Evolutionary conservation across 202 grass and related monocot genomes (phyloP).

Genomic region (Brachypodium distachyon): DNA sequence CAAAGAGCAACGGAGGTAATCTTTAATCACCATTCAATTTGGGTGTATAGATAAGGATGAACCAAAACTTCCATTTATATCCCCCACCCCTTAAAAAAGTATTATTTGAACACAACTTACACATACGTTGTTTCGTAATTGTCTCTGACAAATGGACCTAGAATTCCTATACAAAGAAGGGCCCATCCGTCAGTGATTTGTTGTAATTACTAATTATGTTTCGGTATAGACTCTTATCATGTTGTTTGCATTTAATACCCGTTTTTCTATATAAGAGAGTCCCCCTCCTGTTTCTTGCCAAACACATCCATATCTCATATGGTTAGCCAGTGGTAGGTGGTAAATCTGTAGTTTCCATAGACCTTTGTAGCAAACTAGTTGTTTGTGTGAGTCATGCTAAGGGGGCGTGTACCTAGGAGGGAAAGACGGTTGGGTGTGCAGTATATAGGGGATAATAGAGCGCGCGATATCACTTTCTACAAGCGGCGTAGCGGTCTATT

Average conservation of each 20-base stretch:
- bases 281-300: too few species aligned
- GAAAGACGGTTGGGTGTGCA: constrained; percentile 6
- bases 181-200: too few species aligned
- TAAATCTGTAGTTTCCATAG: not conserved
- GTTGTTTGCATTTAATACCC: not conserved
- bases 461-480: constrained; percentile 4
- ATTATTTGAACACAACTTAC: not conserved
- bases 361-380: not conserved
- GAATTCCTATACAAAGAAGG: not conserved
- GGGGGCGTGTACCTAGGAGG: constrained; percentile 7
- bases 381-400: not conserved
- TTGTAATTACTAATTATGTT: too few species aligned
- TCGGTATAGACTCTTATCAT: not conserved
- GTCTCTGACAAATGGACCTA: not conserved
- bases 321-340: not conserved
- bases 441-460: not conserved
- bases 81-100: not conserved
- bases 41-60: not conserved
- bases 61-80: not conserved
- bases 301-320: not conserved
- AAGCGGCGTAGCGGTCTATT: constrained; percentile 20
- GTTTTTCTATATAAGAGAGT: not conserved
- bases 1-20: not conserved
- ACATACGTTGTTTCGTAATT: not conserved
- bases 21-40: not conserved